Base-by-base conservation (phyloP, 805 yeast genomes). In the Pichia sporocuriosa region DNA sequence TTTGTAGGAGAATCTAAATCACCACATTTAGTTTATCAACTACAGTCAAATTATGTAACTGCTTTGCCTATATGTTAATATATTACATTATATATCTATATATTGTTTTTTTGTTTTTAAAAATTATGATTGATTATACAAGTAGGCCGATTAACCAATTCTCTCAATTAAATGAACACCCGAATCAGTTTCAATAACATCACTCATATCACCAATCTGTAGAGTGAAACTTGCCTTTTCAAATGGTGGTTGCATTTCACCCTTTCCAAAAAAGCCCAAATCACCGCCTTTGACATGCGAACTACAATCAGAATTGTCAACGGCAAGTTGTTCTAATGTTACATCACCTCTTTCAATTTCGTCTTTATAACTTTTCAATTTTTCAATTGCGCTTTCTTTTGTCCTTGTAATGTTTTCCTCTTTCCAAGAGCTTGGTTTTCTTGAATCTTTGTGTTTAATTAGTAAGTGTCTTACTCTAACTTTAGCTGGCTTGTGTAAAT, bases 391-490 rank as follows among this genome's bases (percentile, higher is more conserved):
- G 53, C 88, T 96, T 46, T 86, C 95, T 59, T 88, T 82, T 9
- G 84, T 60, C 37, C 86, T 69, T 1, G 95, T 81, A 50, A 90
- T 84, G 20, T 79, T 81, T 27, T 75, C 73, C 19, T 59, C 57
- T 59, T 87, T 84, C 94, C 97, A 93, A 19, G 96, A 85, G 11
- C 88, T 77, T 7, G 98, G 97, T 52, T 95, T 78, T 51, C 98
- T 75, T 13, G 89, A 80, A 40, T 77, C 90, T 35, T 63, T 67
- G 62, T 89, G 96, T 61, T 93, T 93, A 48, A 90, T 72, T 37
- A 93, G 68, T 35, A 93, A 66, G 59, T 93, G 98, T 39, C 83
- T 71, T 15, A 84, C 89, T 46, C 90, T 74, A 19, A 93, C 80
- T 53, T 84, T 79, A 33, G 77, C 74, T 13, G 85, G 85, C 45